phyloP scores from a whole-genome alignment of 345 rosid species.

The Punica granatum region DNA sequence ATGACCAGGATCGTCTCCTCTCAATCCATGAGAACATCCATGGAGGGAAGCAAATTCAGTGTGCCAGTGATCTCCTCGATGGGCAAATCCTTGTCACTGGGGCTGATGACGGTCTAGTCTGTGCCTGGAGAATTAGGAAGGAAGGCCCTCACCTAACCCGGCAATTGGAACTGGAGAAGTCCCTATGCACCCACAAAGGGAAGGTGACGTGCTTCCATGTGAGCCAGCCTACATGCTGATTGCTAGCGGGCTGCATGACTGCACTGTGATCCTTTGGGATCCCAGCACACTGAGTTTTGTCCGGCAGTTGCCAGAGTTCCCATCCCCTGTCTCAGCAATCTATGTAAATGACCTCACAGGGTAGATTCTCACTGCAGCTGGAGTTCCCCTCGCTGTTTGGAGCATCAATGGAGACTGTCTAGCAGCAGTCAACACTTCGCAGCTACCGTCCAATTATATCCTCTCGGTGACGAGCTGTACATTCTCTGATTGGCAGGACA shows the following conservation, averaged over 20 bases:
- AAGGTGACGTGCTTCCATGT: conserved; percentile 85
- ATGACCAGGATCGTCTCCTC: conserved; percentile 89
- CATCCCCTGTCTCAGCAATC: conserved; percentile 78
- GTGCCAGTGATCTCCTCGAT: conserved; percentile 81
- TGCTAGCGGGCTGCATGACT: conserved; percentile 90
- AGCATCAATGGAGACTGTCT: conserved; percentile 97
- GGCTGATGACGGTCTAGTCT: conserved; percentile 83
- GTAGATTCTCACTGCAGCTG: conserved; percentile 93
- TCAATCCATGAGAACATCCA: conserved; percentile 98
- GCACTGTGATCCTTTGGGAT: conserved; percentile 94
- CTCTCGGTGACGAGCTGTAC: conserved; percentile 79
- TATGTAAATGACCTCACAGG: conserved; percentile 90
- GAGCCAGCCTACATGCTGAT: conserved; percentile 98
- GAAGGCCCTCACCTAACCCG: conserved; percentile 52
- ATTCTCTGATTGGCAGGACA: conserved; percentile 88
- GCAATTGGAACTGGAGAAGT: conserved; percentile 60
- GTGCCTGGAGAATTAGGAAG: conserved; percentile 80
- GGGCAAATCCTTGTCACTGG: conserved; percentile 91
- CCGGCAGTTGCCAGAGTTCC: conserved; percentile 86
- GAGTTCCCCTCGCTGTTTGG: conserved; percentile 93
- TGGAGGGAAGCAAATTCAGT: conserved; percentile 84
- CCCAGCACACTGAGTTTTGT: conserved; percentile 80
- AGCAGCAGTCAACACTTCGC: conserved; percentile 82
- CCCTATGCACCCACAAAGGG: conserved; percentile 74
- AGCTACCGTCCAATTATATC: conserved; percentile 90